Conservation (phyloP, 2,329 filamentous ascomycete species). For the Pyrenochaeta sp. region DNA sequence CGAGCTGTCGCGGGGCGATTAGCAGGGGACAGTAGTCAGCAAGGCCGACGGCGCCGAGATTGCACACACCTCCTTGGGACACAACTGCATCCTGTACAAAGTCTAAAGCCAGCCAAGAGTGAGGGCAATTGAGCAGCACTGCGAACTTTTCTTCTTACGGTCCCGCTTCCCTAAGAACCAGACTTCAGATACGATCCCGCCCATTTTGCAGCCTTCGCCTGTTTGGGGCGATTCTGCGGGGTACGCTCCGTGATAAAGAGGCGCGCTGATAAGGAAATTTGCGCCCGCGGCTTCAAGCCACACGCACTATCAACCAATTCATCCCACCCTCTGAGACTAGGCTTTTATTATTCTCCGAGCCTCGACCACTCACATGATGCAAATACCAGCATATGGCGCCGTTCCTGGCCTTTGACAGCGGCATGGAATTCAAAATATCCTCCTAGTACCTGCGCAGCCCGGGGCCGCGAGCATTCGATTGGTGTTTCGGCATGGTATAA, state of each 20-base stretch:
- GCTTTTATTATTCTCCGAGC: background rate
- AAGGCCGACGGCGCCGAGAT: background rate
- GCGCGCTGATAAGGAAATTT: slow-evolving; percentile 17
- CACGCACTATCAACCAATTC: background rate
- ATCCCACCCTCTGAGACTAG: background rate
- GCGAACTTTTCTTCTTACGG: background rate
- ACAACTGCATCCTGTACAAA: slow-evolving; percentile 43
- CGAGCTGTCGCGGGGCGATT: slow-evolving; percentile 68
- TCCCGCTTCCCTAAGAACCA: background rate
- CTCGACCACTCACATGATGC: background rate
- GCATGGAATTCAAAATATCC: too few relatives aligned
- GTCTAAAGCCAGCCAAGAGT: slow-evolving; percentile 6
- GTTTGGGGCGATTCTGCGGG: slow-evolving; percentile 15
- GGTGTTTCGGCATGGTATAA: background rate
- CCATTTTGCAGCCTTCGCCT: slow-evolving; percentile 9
- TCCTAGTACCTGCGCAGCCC: too few relatives aligned
- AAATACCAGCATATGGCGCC: background rate
- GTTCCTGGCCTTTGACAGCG: background rate
- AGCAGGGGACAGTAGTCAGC: slow-evolving; percentile 21
- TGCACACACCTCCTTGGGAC: slow-evolving; percentile 47
- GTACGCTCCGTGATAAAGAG: slow-evolving; percentile 16
- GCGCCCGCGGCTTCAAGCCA: background rate
- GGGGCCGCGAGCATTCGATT: background rate
- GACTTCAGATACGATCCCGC: background rate
- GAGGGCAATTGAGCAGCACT: background rate